phyloP scores from a whole-genome alignment of 169 alveolate genomes.

The Plasmodium gonderi region DNA sequence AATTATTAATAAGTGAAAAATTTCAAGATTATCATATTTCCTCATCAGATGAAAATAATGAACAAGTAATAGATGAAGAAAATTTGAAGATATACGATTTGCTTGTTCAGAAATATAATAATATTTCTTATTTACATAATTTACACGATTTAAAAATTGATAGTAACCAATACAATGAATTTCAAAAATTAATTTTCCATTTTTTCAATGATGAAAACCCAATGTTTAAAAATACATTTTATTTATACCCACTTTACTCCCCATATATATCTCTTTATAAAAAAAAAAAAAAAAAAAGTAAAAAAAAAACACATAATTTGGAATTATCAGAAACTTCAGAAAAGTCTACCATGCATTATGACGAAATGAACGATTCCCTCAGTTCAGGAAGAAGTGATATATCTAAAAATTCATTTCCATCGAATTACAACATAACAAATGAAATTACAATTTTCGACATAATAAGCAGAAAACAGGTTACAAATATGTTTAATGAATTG shows the following conservation, averaged over 20 bases:
- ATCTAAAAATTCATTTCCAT: conserved; percentile 7
- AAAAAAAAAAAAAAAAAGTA: conserved; percentile 1
- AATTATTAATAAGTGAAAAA: conserved; percentile 61
- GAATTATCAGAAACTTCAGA: not conserved
- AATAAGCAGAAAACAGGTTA: conserved; percentile 8
- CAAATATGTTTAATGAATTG: conserved; percentile 28
- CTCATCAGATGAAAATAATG: conserved; percentile 44
- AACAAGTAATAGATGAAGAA: conserved; percentile 32
- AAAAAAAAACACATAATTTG: not conserved
- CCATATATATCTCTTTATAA: conserved; percentile 8
- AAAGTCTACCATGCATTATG: not conserved
- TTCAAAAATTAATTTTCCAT: conserved; percentile 59
- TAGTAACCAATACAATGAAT: conserved; percentile 43
- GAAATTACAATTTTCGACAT: conserved; percentile 36
- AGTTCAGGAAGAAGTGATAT: not conserved
- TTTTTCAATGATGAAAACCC: conserved; percentile 26
- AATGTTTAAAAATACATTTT: conserved; percentile 39
- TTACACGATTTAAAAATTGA: conserved; percentile 27
- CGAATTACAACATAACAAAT: not conserved
- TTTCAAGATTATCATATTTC: conserved; percentile 56
- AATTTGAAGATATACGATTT: conserved; percentile 30
- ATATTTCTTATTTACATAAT: conserved; percentile 61
- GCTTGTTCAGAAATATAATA: conserved; percentile 55
- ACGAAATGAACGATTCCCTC: not conserved
- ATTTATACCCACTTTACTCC: conserved; percentile 53